Evolutionary conservation across 208 protist genomes (phyloP).

Genomic region (Leishmania major): DNA sequence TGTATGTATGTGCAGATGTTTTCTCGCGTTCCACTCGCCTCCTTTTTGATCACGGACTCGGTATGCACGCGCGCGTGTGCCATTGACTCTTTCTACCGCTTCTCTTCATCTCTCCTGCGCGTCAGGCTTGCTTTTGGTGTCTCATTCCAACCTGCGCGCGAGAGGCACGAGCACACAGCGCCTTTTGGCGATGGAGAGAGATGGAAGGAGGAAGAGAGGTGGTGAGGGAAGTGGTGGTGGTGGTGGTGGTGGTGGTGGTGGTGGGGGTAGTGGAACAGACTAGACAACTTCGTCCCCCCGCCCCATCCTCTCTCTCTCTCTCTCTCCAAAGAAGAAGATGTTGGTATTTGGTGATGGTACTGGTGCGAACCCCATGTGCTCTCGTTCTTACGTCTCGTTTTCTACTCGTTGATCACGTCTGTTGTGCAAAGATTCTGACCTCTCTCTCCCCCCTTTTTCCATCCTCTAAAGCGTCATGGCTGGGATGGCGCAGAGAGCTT

Average conservation of each 20-base stretch:
- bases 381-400: background rate
- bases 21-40: background rate
- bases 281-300: too few relatives aligned
- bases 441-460: background rate
- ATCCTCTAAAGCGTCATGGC: background rate
- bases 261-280: too few relatives aligned
- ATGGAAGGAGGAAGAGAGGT: background rate
- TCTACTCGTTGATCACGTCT: background rate
- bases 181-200: background rate
- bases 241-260: too few relatives aligned
- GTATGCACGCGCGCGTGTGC: too few relatives aligned
- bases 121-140: background rate
- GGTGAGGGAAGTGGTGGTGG: background rate
- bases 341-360: background rate
- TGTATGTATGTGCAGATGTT: background rate
- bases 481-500: background rate
- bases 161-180: background rate
- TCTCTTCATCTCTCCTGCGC: too few relatives aligned
- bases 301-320: too few relatives aligned
- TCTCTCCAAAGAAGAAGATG: background rate
- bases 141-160: background rate
- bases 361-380: background rate
- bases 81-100: too few relatives aligned
- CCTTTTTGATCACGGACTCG: slow-evolving; percentile 4
- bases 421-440: background rate